Evolutionary conservation across 2,329 filamentous ascomycete genomes (phyloP), one percentile per base, ranked within the genome.

Genomic region (Zalaria sp.): DNA sequence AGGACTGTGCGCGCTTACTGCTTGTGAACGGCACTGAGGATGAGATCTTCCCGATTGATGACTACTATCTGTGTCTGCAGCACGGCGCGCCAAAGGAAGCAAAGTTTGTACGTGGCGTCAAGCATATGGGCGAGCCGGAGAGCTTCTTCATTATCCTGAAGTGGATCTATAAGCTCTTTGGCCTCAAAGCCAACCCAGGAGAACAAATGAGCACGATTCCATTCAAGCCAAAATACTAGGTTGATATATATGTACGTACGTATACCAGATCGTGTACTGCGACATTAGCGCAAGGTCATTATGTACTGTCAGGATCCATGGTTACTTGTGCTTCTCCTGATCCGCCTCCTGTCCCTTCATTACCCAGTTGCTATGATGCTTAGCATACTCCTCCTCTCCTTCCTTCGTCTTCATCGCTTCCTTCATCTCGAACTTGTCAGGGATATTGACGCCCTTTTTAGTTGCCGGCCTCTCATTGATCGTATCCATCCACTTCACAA

Each of bases 21-120:
- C 57, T 77, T 4, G 72, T 77, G 5, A 77, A 78, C 49, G 69
- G 74, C 0, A 70, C 67, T 1, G 64, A 71, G 27, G 74, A 77
- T 51, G 73, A 75, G 59, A 75, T 78, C 38, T 77, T 78, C 55
- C 74, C 74, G 0, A 72, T 77, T 37, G 74, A 77, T 49, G 74
- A 77, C 49, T 71, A 73, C 43, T 71, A 72, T 48, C 54, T 77
- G 34, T 69, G 69, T 26, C 49, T 77, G 37, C 60, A 67, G 34
- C 66, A 71, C 52, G 73, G 72, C 0, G 52, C 58, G 18, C 65
- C 70, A 2, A 77, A 77, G 57, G 65, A 72, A 50, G 71, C 59
- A 35, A 57, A 61, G 25, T 68, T 71, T 43, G 61, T 71, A 0
- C 42, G 53, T 3, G 58, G 56, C 0, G 54, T 52, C 7, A 69